Base-by-base conservation (phyloP, 495 filamentous ascomycete genomes). In the Xylaria intraflava region DNA sequence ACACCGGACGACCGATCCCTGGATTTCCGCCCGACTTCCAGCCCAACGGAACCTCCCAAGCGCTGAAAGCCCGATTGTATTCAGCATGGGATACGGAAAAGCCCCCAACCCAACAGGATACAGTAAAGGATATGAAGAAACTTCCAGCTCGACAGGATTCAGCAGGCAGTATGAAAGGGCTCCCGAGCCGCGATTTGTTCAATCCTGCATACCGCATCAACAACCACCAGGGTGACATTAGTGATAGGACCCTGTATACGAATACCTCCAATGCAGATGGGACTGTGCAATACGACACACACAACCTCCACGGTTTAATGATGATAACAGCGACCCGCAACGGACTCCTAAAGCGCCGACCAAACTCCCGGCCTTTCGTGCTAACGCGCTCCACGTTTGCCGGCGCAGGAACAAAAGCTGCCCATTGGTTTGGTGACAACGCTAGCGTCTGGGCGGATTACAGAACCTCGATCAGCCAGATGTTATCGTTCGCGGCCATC, bases 351-450 rank as follows among this genome's bases (percentile, higher is more conserved):
- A 61, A 70, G 33, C 83, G 87, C 33, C 82, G 86, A 4, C 87
- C 89, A 0, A 65, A 65, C 2, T 72, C 78, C 1, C 79, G 88
- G 0, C 89, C 89, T 10, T 64, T 93, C 46, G 72, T 94, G 56
- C 92, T 95, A 59, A 90, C 88, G 20, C 84, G 89, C 16, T 85
- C 80, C 55, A 93, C 87, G 12, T 95, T 89, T 62, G 85, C 87
- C 2, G 88, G 89, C 35, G 84, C 87, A 19, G 89, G 89, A 4
- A 62, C 74, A 43, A 74, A 84, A 16, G 88, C 90, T 12, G 89
- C 88, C 11, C 85, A 95, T 61, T 95, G 89, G 89, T 81, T 91
- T 17, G 89, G 89, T 8, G 89, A 95, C 72, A 93, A 95, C 62
- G 46, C 82, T n/a, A 81, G 82, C 39, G 66, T 73, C 33, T 95